Base-by-base conservation (phyloP, 1,284 basidiomycete species). In the Gomphus sp. region DNA sequence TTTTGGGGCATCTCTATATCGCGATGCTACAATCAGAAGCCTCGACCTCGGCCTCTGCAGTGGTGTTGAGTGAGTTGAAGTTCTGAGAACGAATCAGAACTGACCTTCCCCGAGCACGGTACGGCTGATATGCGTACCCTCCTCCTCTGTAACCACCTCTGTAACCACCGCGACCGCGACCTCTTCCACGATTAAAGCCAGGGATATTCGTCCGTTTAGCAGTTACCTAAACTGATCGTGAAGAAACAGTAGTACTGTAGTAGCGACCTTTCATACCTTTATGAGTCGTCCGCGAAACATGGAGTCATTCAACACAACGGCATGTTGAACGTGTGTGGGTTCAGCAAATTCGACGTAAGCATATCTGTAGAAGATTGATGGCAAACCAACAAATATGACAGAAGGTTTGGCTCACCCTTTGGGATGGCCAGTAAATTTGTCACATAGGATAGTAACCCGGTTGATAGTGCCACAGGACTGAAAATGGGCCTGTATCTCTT, bases 291-390 rank as follows among this genome's bases (percentile, higher is more conserved):
- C 94, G 56, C 91, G 84, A 81, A 99, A 98, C 66, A 96, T 75
- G 36, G 91, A 94, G 67, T 98, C 95, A 73, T 99, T 93, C 76
- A 99, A 82, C n/a, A 94, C 87, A 64, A 96, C 70, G 18, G 97
- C 95, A 64, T 94, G 91, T 66, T 93, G 89, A 59, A 99, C 90
- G 64, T 92, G 85, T 59, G 91, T 86, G n/a, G 94, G 81, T 67
- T 98, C 94, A 65, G 97, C 86, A 71, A 99, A 99, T 73, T 99
- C 97, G 56, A 99, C 94, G 74, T 99, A 99, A 55, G 96, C 96
- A 75, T 91, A 99, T 52, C 94, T 97, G 66, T 2, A 47, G 7
- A 8, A 51, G 36, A 36, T 5, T 36, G n/a, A 45, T 14, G 34
- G 22, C 22, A 22, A 37, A 25, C 51, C 49, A 37, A 53, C 12